phyloP scores from a whole-genome alignment of 768 basidiomycete species.

The Boletus bicolor region DNA sequence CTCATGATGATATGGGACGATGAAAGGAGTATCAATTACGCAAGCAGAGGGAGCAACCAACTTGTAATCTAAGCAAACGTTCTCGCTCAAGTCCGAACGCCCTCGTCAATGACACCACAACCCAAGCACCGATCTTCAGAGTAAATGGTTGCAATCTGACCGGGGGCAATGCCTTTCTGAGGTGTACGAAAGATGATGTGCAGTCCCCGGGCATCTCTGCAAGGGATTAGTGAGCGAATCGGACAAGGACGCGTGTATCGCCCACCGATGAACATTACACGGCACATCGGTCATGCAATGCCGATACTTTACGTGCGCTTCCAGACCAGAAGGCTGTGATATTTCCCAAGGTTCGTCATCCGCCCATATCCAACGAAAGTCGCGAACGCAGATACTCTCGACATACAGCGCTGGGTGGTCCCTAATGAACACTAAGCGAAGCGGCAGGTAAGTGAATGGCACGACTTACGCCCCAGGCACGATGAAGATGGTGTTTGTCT shows the following conservation, averaged over 20 bases:
- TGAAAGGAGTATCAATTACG: not conserved
- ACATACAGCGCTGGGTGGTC: conserved; percentile 58
- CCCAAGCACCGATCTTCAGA: conserved; percentile 79
- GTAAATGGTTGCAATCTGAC: conserved; percentile 79
- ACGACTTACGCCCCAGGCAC: conserved; percentile 65
- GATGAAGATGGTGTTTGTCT: conserved; percentile 65
- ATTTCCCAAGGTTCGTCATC: conserved; percentile 50
- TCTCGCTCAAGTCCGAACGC: conserved; percentile 9
- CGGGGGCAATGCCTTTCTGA: conserved; percentile 67
- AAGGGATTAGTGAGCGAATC: conserved; percentile 3
- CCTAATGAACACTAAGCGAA: conserved; percentile 32
- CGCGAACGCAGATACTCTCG: conserved; percentile 35
- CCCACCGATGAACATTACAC: conserved; percentile 53
- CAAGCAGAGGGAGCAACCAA: not conserved
- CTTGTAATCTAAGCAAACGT: not conserved
- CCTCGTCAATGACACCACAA: conserved; percentile 60
- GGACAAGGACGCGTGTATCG: not conserved
- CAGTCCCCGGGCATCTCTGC: conserved; percentile 26
- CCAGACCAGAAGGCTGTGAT: conserved; percentile 42
- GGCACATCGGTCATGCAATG: conserved; percentile 59
- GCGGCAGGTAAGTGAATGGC: not conserved
- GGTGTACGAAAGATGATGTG: conserved; percentile 54
- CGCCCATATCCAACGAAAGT: conserved; percentile 79
- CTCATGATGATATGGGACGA: conserved; percentile 49
- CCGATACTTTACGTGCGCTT: conserved; percentile 58